Percentiles rank a stretch among this genome's conserved stretches.
phyloP scores from a whole-genome alignment of 169 alveolate species.

The Eimeria brunetti region DNA sequence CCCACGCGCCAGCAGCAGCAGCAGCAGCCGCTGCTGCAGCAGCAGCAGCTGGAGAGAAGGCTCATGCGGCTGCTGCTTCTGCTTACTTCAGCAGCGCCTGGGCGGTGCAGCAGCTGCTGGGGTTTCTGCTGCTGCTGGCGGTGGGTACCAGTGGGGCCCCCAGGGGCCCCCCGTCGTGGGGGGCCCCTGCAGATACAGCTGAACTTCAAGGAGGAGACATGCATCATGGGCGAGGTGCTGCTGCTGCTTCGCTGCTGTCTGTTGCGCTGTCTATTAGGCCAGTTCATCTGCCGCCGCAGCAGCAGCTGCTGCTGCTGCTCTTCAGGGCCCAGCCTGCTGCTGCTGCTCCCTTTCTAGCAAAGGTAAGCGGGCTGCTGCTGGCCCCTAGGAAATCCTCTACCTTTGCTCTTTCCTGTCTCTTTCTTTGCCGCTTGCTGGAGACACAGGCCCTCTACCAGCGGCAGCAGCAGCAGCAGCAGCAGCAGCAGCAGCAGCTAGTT shows the following conservation, averaged over 20 bases:
- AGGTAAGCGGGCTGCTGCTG: background rate
- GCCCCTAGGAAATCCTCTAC: conserved; percentile 42
- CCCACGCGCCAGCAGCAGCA: background rate
- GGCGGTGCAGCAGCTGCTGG: conserved; percentile 45
- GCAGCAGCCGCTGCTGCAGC: background rate
- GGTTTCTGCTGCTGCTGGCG: conserved; percentile 48
- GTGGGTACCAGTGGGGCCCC: background rate
- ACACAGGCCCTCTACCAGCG: background rate
- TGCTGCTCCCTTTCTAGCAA: background rate
- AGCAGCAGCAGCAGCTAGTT: background rate
- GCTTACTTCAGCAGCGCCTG: conserved; percentile 43
- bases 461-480: conserved; percentile 5
- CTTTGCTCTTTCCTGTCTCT: conserved; percentile 51
- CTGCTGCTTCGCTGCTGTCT: conserved; percentile 12
- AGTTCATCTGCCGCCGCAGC: conserved; percentile 58
- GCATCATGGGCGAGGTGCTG: background rate
- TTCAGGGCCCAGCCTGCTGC: conserved; percentile 41
- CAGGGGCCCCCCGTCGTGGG: background rate
- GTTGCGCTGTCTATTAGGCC: conserved; percentile 28
- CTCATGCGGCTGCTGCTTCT: background rate
- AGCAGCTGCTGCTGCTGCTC: conserved; percentile 57
- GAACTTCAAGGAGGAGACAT: background rate
- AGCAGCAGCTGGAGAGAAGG: background rate
- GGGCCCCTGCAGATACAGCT: background rate
- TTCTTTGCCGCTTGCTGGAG: conserved; percentile 57